These are phyloP conservation scores for Paecilomyces variotii DNA, from an alignment of 2,329 filamentous ascomycete species.

Conservation along the genomic window DNA sequence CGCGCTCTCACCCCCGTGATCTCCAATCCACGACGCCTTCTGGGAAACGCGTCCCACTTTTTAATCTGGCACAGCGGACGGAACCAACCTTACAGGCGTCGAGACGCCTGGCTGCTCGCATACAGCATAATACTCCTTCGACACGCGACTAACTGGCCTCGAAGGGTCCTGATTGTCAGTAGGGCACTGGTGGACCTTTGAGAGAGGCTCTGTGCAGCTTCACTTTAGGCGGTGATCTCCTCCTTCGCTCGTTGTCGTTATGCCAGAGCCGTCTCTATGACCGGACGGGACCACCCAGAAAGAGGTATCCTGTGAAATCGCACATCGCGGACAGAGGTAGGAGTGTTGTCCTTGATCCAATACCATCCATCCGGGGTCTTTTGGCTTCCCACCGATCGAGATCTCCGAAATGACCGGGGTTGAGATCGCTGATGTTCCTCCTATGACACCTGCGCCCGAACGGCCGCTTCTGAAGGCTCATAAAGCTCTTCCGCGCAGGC, in stretches of 20 bases:
- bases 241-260: background rate
- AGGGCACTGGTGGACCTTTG: background rate
- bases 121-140: background rate
- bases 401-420: conserved; percentile 23
- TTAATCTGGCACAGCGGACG: background rate
- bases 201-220: background rate
- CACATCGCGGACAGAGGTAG: background rate
- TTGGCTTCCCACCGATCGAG: background rate
- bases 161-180: background rate
- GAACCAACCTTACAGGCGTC: background rate
- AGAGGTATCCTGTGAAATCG: background rate
- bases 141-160: background rate
- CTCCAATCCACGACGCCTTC: background rate
- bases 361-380: background rate
- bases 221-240: background rate
- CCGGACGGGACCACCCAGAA: background rate
- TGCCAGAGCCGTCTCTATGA: background rate
- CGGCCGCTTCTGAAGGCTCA: conserved; percentile 30
- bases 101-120: background rate
- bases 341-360: background rate
- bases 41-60: background rate
- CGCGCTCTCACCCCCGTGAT: background rate
- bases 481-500: conserved; percentile 32
- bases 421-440: conserved; percentile 18
- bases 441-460: conserved; percentile 18